A percentile compares a stretch with the other conserved stretches of the same genome.
phyloP scores from a whole-genome alignment of 257 asterid genomes.

The Haberlea rhodopensis region DNA sequence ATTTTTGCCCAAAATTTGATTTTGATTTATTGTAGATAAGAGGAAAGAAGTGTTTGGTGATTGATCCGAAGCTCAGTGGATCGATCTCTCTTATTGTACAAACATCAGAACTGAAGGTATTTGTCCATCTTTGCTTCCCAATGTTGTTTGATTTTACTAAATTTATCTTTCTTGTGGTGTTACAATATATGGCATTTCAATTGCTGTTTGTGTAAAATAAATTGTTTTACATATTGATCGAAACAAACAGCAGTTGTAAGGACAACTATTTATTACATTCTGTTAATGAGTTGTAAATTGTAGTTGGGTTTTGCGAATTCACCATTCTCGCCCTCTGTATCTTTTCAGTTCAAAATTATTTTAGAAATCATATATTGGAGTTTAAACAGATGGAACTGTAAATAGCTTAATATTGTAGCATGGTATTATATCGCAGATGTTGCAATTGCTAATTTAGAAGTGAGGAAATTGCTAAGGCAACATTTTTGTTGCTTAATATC shows the following conservation, averaged over 20 bases:
- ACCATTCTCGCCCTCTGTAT: background rate
- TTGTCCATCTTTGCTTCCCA: conserved; percentile 12
- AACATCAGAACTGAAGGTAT: conserved; percentile 84
- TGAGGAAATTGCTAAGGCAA: background rate
- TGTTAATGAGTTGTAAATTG: background rate
- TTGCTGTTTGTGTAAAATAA: background rate
- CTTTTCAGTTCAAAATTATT: too few species aligned
- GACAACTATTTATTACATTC: background rate
- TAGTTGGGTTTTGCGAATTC: background rate
- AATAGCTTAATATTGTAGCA: background rate
- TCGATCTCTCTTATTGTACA: conserved; percentile 78
- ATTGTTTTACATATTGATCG: too few species aligned
- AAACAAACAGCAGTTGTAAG: too few species aligned
- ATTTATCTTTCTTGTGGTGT: background rate
- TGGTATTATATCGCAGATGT: background rate
- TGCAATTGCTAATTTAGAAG: background rate
- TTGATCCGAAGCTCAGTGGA: conserved; percentile 95
- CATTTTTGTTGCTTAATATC: conserved; percentile 31
- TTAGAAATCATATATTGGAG: background rate
- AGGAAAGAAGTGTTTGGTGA: conserved; percentile 88
- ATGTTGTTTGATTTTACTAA: conserved; percentile 6
- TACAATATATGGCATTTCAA: background rate
- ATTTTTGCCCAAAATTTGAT: conserved; percentile 2
- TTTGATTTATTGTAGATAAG: conserved; percentile 53
- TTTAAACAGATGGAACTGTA: too few species aligned